Evolutionary conservation across 768 basidiomycete genomes (phyloP).

Genomic region (Termitomyces sp.): DNA sequence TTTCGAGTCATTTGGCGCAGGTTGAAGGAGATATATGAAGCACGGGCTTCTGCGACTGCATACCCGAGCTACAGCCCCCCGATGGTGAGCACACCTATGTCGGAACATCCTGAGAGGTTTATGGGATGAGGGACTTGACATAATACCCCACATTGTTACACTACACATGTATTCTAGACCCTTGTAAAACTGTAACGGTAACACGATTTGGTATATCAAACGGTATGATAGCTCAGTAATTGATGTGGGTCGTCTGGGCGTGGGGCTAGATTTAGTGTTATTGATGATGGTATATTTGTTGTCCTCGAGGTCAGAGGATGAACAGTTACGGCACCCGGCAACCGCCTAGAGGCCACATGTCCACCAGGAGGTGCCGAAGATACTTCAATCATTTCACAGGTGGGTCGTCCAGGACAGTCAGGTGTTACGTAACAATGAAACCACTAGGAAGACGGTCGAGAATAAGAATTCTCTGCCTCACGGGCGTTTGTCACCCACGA

Average conservation of each 20-base stretch:
- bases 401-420: conserved; percentile 2
- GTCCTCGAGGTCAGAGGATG: conserved; percentile 3
- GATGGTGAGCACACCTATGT: conserved; percentile 34
- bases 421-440: conserved; percentile 3
- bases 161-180: background rate
- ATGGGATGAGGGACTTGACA: conserved; percentile 16
- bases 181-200: background rate
- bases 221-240: background rate
- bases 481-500: background rate
- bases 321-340: conserved; percentile 3
- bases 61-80: conserved; percentile 32
- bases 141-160: background rate
- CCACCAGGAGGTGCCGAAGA: background rate
- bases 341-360: conserved; percentile 5
- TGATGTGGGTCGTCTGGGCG: background rate
- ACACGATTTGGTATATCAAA: background rate
- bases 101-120: conserved; percentile 37
- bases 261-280: background rate
- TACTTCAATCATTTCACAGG: background rate
- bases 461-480: background rate
- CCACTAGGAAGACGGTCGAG: background rate
- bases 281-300: background rate
- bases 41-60: conserved; percentile 24
- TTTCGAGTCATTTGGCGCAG: conserved; percentile 75
- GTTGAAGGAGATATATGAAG: conserved; percentile 63